phyloP scores from a whole-genome alignment of 129 eudicot species.

The Lactuca saligna region DNA sequence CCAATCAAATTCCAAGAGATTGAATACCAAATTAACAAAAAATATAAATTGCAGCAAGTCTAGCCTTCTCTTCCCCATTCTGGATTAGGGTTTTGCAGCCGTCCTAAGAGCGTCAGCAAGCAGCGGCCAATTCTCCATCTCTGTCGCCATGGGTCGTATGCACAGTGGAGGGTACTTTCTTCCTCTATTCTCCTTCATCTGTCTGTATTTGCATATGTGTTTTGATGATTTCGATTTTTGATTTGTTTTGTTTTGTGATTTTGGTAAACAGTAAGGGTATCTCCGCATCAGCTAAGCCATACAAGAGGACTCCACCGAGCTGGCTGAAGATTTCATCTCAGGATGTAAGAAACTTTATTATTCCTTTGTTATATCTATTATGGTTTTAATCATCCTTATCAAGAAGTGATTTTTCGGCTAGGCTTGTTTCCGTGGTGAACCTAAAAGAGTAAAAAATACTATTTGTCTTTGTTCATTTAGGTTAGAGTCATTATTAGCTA shows the following conservation, averaged over 20 bases:
- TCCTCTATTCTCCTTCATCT: not conserved
- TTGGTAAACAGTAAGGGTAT: conserved; percentile 60
- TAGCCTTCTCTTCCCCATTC: conserved; percentile 5
- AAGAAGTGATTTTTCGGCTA: too few relatives aligned
- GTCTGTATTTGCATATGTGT: not conserved
- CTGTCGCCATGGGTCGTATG: conserved; percentile 46
- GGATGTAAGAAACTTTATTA: conserved; percentile 39
- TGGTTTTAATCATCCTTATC: too few relatives aligned
- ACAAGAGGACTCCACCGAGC: conserved; percentile 68
- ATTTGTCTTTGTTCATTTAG: too few relatives aligned
- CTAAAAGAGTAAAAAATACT: too few relatives aligned
- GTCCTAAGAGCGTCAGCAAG: not conserved
- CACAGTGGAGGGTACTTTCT: conserved; percentile 35
- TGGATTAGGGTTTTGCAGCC: conserved; percentile 35
- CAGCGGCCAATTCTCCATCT: conserved; percentile 21
- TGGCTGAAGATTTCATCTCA: conserved; percentile 65
- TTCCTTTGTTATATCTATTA: not conserved
- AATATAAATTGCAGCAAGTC: conserved; percentile 4
- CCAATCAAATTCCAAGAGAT: not conserved
- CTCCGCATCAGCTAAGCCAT: conserved; percentile 66
- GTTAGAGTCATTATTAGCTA: too few relatives aligned
- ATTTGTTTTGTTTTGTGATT: conserved; percentile 2
- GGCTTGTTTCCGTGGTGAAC: too few relatives aligned
- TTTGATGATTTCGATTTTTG: not conserved
- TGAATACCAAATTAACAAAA: not conserved